Evolutionary conservation across 345 rosid species (phyloP).

Genomic region (Salix viminalis): DNA sequence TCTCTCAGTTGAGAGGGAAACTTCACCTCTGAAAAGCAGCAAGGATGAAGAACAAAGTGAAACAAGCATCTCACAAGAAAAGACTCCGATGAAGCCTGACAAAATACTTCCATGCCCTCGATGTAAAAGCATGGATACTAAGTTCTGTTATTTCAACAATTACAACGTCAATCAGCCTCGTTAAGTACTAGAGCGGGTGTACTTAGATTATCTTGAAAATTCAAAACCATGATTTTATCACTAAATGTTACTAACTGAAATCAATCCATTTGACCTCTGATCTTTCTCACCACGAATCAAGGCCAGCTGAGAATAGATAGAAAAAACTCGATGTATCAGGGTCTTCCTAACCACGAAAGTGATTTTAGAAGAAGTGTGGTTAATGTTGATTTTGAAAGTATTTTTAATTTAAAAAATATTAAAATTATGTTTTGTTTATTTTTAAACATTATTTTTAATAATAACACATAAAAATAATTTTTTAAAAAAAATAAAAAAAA

Average conservation of each 20-base stretch:
- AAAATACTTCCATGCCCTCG: constrained; percentile 29
- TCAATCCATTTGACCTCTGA: background rate
- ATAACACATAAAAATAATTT: too few relatives aligned
- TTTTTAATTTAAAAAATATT: too few relatives aligned
- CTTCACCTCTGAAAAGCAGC: constrained; percentile 32
- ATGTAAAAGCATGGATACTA: constrained; percentile 34
- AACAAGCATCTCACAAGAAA: constrained; percentile 35
- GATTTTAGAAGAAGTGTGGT: background rate
- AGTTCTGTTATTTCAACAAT: constrained; percentile 33
- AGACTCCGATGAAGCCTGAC: constrained; percentile 27
- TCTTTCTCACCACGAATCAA: background rate
- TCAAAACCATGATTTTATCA: background rate
- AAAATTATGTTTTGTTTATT: too few relatives aligned
- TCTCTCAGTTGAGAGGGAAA: constrained; percentile 25
- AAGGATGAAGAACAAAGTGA: constrained; percentile 45
- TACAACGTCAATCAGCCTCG: constrained; percentile 33
- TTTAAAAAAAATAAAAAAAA: too few relatives aligned
- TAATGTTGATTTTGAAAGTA: too few relatives aligned
- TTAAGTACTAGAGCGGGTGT: background rate
- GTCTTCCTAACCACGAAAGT: background rate
- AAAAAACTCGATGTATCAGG: background rate
- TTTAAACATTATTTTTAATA: too few relatives aligned
- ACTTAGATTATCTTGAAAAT: background rate
- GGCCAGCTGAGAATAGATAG: background rate
- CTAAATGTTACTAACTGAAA: background rate